A percentile compares a stretch with the other conserved stretches of the same genome.
Conservation (phyloP, 257 asterid genomes). For the Nicotiana noctiflora region DNA sequence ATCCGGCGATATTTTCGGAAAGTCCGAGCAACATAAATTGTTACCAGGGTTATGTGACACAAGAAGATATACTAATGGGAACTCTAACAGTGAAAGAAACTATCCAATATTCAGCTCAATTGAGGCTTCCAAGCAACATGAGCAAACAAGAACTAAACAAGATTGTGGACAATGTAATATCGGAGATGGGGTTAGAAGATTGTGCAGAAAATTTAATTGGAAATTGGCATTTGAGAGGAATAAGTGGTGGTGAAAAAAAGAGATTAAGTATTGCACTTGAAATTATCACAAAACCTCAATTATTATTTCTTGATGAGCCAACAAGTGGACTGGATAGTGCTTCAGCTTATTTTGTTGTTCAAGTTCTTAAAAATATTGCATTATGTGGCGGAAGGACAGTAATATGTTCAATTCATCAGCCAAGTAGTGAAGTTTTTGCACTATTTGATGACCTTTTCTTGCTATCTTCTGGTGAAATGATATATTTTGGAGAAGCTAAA, state of each 20-base stretch:
- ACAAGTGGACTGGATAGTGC: conserved; percentile 88
- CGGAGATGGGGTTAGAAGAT: conserved; percentile 72
- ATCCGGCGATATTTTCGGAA: no score
- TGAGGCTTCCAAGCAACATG: conserved; percentile 53
- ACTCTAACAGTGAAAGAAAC: conserved; percentile 82
- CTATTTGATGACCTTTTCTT: conserved; percentile 71
- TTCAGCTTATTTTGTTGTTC: conserved; percentile 68
- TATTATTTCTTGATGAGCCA: conserved; percentile 81
- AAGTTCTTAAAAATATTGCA: conserved; percentile 56
- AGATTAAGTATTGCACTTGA: conserved; percentile 88
- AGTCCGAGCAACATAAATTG: no score
- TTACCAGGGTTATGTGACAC: conserved; percentile 83
- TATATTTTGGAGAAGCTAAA: conserved; percentile 72
- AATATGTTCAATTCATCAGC: conserved; percentile 85
- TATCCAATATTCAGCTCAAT: conserved; percentile 59
- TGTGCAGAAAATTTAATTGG: conserved; percentile 71
- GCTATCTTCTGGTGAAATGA: conserved; percentile 60
- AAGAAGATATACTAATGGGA: conserved; percentile 68
- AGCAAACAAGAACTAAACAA: conserved; percentile 29
- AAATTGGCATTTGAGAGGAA: conserved; percentile 85
- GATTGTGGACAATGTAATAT: conserved; percentile 39
- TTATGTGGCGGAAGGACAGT: conserved; percentile 50
- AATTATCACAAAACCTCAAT: conserved; percentile 58
- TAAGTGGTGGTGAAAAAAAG: conserved; percentile 94
- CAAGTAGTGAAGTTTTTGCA: conserved; percentile 88